phyloP scores from a whole-genome alignment of 2,329 filamentous ascomycete genomes.

The Balansia obtecta region DNA sequence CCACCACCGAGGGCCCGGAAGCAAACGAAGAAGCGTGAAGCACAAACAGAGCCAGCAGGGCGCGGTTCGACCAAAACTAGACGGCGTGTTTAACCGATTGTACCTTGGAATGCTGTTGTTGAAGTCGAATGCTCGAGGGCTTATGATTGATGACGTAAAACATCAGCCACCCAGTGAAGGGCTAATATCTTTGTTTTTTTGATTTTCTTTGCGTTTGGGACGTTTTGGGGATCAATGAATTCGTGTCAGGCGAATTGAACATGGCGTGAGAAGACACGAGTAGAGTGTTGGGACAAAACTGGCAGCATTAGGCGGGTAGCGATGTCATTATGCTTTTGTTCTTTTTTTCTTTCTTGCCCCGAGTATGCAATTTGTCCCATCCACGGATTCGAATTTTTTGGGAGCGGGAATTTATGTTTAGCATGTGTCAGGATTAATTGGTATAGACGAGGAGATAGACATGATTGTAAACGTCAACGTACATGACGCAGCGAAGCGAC shows the following conservation, averaged over 20 bases:
- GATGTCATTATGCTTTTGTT: not conserved
- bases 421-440: not conserved
- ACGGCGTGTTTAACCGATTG: constrained; percentile 12
- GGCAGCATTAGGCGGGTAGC: constrained; percentile 1
- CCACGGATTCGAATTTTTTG: not conserved
- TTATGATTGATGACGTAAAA: not conserved
- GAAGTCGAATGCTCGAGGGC: too few species aligned
- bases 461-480: not conserved
- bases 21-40: constrained; percentile 39
- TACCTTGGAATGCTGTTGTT: not conserved
- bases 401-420: not conserved
- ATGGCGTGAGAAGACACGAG: not conserved
- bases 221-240: not conserved
- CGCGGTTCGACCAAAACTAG: constrained; percentile 19
- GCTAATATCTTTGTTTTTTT: not conserved
- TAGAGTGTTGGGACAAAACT: not conserved
- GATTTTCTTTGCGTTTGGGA: not conserved
- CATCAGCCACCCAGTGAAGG: not conserved
- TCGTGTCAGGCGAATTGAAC: not conserved
- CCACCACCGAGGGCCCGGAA: constrained; percentile 39
- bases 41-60: constrained; percentile 17
- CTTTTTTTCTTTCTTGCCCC: not conserved
- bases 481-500: not conserved
- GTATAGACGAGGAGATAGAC: not conserved
- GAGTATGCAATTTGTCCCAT: not conserved